Evolutionary conservation across 345 rosid genomes (phyloP).

Genomic region (Moricandia arvensis): DNA sequence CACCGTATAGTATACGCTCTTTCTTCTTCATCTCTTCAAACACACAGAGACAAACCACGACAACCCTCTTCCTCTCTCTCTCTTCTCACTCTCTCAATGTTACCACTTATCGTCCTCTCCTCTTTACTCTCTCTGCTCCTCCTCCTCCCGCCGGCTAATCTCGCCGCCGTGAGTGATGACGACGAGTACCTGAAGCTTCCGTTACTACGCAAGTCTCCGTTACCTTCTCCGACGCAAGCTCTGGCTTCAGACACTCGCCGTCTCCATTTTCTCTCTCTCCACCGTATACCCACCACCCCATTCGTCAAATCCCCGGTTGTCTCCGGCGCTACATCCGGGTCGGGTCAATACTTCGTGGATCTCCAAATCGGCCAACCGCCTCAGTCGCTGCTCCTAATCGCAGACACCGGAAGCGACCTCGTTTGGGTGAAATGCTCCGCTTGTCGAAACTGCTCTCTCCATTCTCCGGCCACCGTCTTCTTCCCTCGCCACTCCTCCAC

Average conservation of each 20-base stretch:
- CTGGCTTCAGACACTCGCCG: slow-evolving; percentile 46
- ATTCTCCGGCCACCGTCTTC: slow-evolving; percentile 56
- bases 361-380: slow-evolving; percentile 82
- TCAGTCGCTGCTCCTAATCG: slow-evolving; percentile 64
- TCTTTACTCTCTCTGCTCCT: no score
- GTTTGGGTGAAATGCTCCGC: slow-evolving; percentile 84
- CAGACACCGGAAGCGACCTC: slow-evolving; percentile 87
- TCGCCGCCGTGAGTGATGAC: slow-evolving; percentile 28
- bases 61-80: neutral
- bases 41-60: neutral
- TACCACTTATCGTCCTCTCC: neutral
- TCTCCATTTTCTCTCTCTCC: slow-evolving; percentile 41
- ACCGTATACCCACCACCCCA: slow-evolving; percentile 20
- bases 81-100: slow-evolving; percentile 7
- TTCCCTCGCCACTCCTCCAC: slow-evolving; percentile 74
- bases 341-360: slow-evolving; percentile 81
- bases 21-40: slow-evolving; percentile 14
- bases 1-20: slow-evolving; percentile 22
- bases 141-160: slow-evolving; percentile 22
- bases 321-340: slow-evolving; percentile 73
- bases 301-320: slow-evolving; percentile 52
- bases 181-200: slow-evolving; percentile 60
- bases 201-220: slow-evolving; percentile 49
- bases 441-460: slow-evolving; percentile 54
- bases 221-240: slow-evolving; percentile 44